Evolutionary conservation across 2,329 filamentous ascomycete genomes (phyloP).

Genomic region (Phaeoacremonium minimum): DNA sequence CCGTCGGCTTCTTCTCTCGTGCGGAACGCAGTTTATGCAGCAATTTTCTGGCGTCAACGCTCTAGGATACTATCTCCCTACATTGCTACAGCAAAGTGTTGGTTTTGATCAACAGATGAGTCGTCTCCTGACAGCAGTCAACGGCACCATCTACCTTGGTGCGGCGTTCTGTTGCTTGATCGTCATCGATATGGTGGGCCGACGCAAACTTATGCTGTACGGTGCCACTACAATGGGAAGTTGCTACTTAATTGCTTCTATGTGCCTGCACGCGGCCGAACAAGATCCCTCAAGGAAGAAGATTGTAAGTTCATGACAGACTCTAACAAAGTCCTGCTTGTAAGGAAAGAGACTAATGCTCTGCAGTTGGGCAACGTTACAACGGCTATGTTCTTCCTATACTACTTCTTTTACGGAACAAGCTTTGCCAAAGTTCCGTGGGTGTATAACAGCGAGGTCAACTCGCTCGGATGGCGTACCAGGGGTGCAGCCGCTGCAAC

Average conservation of each 20-base stretch:
- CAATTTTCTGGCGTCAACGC: conserved; percentile 40
- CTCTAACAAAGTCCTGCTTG: too few species aligned
- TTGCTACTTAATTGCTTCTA: conserved; percentile 31
- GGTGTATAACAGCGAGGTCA: conserved; percentile 37
- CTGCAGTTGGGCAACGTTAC: conserved; percentile 29
- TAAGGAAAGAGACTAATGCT: too few species aligned
- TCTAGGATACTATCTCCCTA: conserved; percentile 44
- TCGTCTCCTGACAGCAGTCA: conserved; percentile 52
- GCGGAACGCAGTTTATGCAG: conserved; percentile 43
- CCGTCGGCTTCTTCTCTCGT: conserved; percentile 24
- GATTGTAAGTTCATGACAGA: conserved; percentile 8
- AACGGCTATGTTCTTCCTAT: conserved; percentile 36
- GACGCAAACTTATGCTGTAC: conserved; percentile 34
- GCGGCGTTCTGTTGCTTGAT: conserved; percentile 29
- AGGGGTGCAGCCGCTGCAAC: conserved; percentile 37
- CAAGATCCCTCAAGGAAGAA: conserved; percentile 21
- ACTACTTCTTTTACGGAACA: conserved; percentile 35
- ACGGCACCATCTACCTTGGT: conserved; percentile 29
- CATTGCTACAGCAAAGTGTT: conserved; percentile 50
- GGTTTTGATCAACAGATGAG: conserved; percentile 39
- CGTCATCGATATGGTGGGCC: conserved; percentile 33
- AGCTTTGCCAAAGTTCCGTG: conserved; percentile 32
- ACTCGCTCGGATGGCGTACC: conserved; percentile 33
- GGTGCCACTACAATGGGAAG: conserved; percentile 26
- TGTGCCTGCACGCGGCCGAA: conserved; percentile 10